These are phyloP conservation scores for Alliaria petiolata DNA, from an alignment of 345 rosid genomes.

Conservation along the genomic window DNA sequence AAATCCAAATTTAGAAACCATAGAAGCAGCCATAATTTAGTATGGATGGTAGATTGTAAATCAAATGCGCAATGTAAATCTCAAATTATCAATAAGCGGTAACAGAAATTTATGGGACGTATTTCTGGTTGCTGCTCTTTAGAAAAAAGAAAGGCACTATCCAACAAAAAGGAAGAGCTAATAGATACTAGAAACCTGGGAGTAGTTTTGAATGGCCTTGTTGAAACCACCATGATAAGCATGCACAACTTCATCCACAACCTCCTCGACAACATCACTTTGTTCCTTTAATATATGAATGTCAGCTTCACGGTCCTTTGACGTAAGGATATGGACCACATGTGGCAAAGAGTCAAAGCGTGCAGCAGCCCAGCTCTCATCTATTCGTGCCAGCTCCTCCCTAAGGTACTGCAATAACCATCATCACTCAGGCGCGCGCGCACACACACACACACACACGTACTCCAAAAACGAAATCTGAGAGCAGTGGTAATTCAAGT, in stretches of 20 bases:
- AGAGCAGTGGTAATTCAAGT: not conserved
- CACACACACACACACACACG: too few species aligned
- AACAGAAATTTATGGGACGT: not conserved
- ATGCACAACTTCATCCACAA: conserved; percentile 98
- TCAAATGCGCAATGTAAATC: not conserved
- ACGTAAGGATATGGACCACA: conserved; percentile 91
- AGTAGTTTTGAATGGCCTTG: conserved; percentile 98
- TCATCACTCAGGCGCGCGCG: conserved; percentile 25
- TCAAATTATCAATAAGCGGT: not conserved
- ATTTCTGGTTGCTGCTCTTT: not conserved
- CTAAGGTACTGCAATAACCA: conserved; percentile 65
- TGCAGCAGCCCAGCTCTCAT: conserved; percentile 90
- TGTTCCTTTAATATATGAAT: conserved; percentile 73
- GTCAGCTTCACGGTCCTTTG: conserved; percentile 90
- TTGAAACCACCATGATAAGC: conserved; percentile 96
- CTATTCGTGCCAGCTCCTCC: conserved; percentile 73
- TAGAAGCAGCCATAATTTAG: conserved; percentile 1
- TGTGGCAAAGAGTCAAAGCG: conserved; percentile 98
- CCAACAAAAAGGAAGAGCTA: not conserved
- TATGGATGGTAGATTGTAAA: not conserved
- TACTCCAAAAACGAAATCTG: not conserved
- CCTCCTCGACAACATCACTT: conserved; percentile 93
- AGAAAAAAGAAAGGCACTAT: not conserved
- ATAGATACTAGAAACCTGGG: conserved; percentile 59
- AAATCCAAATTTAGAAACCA: not conserved